Percentiles rank a stretch among this genome's conserved stretches.
These are phyloP conservation scores for Phytopythium vexans DNA, from an alignment of 352 stramenopile genomes.

Conservation along the genomic window DNA sequence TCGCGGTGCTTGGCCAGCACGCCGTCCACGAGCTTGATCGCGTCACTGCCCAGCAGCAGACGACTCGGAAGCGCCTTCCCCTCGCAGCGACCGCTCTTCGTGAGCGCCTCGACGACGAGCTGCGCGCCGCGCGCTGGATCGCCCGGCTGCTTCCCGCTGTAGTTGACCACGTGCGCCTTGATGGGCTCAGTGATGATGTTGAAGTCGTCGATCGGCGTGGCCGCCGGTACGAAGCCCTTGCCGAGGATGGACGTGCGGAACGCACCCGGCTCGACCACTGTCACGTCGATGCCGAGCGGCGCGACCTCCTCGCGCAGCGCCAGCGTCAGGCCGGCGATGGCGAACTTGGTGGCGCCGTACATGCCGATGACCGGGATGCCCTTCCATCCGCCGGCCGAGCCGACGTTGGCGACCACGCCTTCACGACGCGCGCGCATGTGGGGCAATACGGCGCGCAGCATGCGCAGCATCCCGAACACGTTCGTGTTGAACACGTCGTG, in stretches of 20 bases:
- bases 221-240: conserved; percentile 17
- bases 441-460: conserved; percentile 31
- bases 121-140: conserved; percentile 23
- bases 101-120: conserved; percentile 32
- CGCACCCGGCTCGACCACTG: conserved; percentile 29
- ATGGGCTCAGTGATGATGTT: conserved; percentile 18
- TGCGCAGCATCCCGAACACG: conserved; percentile 34
- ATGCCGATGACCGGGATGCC: conserved; percentile 22
- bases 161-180: conserved; percentile 19
- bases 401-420: conserved; percentile 40
- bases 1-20: conserved; percentile 15
- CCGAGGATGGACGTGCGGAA: conserved; percentile 34
- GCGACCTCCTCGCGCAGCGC: conserved; percentile 29
- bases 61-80: conserved; percentile 25
- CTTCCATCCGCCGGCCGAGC: conserved; percentile 30
- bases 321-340: conserved; percentile 29
- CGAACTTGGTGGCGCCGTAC: conserved; percentile 43
- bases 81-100: conserved; percentile 31
- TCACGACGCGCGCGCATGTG: conserved; percentile 31
- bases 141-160: conserved; percentile 31
- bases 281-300: conserved; percentile 34
- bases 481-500: conserved; percentile 40
- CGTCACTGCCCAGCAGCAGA: conserved; percentile 23
- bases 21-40: conserved; percentile 7
- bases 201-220: conserved; percentile 22